Base-by-base conservation (phyloP, 2,329 filamentous ascomycete genomes). In the Chrysoporthe austroafricana region DNA sequence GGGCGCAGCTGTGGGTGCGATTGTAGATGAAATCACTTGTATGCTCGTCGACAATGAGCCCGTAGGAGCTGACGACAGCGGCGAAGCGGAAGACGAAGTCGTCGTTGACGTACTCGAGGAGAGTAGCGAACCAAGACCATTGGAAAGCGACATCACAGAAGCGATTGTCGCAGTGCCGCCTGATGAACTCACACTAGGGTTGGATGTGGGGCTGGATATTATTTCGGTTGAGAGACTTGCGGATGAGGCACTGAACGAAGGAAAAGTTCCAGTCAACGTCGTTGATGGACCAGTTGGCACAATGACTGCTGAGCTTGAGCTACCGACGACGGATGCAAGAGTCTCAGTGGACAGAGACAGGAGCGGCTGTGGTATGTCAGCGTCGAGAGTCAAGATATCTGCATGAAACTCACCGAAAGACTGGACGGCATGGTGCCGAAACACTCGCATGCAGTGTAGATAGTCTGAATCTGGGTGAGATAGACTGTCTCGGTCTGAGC, bases 381-480 rank as follows among this genome's bases (percentile, higher is more conserved):
- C 42, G 21, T 36, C 8, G 16, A 36, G 42, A 46, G 3, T 4
- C 8, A 18, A 26, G 1, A 9, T 13, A 4, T 11, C 8, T 7
- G 32, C 11, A 58, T 34, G n/a, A 16, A 2, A 65, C 68, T 50
- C 11, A 69, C 68, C 3, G 68, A 52, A n/a, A 67, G 42, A 3
- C 5, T 21, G 16, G 65, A 21, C 16, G 65, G 43, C 36, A 67
- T 2, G 6, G 65, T 58, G 4, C 54, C 57, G 11, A 66, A 61
- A 34, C 68, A 67, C 7, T 69, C 68, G n/a, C 68, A 69, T 11
- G 65, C 62, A 11, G 68, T 69, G 43, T 67, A 69, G 43, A 69
- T 63, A 2, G 65, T 67, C 39, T 69, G 68, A 16, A 66, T 56
- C 62, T 69, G 68, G 16, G 68, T 69, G 58, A 69, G 56, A 42